Conservation (phyloP, 257 asterid genomes). For the Pogostemon cablin region DNA sequence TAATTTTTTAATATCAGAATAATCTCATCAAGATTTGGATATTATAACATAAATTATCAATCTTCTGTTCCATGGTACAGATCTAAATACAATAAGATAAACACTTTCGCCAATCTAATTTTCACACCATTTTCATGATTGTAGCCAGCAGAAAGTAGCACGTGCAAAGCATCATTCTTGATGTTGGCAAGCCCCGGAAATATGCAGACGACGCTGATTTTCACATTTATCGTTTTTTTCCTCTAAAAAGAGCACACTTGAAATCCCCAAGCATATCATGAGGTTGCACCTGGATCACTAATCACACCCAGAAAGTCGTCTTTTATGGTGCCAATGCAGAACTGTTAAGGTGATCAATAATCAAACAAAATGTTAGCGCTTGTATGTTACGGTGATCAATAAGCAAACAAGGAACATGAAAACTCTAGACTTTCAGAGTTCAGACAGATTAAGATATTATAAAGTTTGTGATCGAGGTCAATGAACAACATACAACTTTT, state of each 20-base stretch:
- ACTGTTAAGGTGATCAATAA: conserved; percentile 46
- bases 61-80: too few species aligned
- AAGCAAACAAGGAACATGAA: background rate
- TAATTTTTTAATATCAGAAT: too few species aligned
- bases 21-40: too few species aligned
- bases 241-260: background rate
- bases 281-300: conserved; percentile 82
- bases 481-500: background rate
- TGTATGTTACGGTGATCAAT: background rate
- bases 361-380: background rate
- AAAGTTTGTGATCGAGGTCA: background rate
- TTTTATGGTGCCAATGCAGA: conserved; percentile 91
- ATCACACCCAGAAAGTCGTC: conserved; percentile 96
- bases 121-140: too few species aligned
- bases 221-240: background rate
- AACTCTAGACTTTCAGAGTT: too few species aligned
- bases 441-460: background rate
- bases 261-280: conserved; percentile 29
- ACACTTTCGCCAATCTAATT: too few species aligned
- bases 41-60: too few species aligned
- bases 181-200: background rate
- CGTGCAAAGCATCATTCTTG: too few species aligned
- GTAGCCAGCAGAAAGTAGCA: too few species aligned
- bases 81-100: too few species aligned
- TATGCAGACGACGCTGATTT: background rate